phyloP scores from a whole-genome alignment of 805 yeast species.

The Nakazawaea siamensis region DNA sequence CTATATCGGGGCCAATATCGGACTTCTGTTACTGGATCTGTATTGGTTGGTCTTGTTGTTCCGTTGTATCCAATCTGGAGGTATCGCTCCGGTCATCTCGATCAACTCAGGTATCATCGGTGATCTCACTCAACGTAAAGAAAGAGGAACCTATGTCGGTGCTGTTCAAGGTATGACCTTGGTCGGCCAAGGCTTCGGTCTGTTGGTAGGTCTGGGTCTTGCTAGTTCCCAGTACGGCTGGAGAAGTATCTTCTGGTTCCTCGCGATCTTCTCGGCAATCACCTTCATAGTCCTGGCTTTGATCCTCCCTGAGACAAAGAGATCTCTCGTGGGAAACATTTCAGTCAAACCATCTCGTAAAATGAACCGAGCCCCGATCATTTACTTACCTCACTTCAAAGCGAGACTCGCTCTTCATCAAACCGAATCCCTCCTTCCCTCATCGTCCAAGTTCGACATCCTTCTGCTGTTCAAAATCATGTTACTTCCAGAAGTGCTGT shows the following conservation, averaged over 20 bases:
- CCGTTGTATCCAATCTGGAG: slow-evolving; percentile 64
- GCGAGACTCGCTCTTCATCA: slow-evolving; percentile 2
- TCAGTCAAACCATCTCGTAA: slow-evolving; percentile 6
- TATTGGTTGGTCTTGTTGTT: slow-evolving; percentile 49
- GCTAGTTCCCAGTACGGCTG: slow-evolving; percentile 42
- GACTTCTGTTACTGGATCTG: slow-evolving; percentile 42
- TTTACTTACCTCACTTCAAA: slow-evolving; percentile 5
- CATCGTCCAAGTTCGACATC: slow-evolving; percentile 17
- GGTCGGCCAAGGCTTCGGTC: slow-evolving; percentile 66
- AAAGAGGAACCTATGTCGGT: slow-evolving; percentile 62
- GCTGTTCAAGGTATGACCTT: slow-evolving; percentile 49
- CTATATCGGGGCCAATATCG: slow-evolving; percentile 50
- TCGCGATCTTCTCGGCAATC: slow-evolving; percentile 51
- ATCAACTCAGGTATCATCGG: slow-evolving; percentile 59
- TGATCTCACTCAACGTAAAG: slow-evolving; percentile 49
- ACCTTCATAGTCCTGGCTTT: slow-evolving; percentile 25
- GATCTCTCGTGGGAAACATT: slow-evolving; percentile 30
- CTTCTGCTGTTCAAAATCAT: slow-evolving; percentile 36
- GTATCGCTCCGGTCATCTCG: slow-evolving; percentile 64
- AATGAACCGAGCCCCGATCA: slow-evolving; percentile 9
- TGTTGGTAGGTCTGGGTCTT: slow-evolving; percentile 42
- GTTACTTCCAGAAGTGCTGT: slow-evolving; percentile 32
- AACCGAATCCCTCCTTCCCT: slow-evolving; percentile 18
- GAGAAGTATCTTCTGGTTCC: slow-evolving; percentile 63
- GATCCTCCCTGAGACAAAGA: slow-evolving; percentile 30